Evolutionary conservation across 805 yeast species (phyloP), one percentile per base, ranked within the genome.

Genomic region (Lipomyces oligophaga): DNA sequence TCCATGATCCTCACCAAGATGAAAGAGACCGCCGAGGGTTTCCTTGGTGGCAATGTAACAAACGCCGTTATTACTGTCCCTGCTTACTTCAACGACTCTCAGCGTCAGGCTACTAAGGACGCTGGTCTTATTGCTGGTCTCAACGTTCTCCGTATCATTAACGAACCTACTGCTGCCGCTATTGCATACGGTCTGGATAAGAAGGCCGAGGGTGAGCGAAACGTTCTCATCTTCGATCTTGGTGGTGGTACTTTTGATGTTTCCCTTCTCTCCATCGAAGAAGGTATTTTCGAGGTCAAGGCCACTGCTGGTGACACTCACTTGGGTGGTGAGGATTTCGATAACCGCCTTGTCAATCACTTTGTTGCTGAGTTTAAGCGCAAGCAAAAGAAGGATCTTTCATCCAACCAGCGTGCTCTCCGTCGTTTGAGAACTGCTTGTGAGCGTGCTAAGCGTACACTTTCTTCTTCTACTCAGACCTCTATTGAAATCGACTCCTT

Each of bases 191-290:
- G 97, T 80, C 79, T 89, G 63, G 73, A 70, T 63, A 69, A 68
- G 67, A 66, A 68, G 69, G 76, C 83, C 58, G 81, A 79, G 55
- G 78, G 77, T 58, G 96, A 88, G 75, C 82, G 83, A 71, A 86
- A 87, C 72, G 90, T 88, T 56, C 76, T 88, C 66, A 85, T 88
- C 69, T 88, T 87, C 77, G 96, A 88, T 74, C 81, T 88, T 69
- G 97, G 97, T 80, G 97, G 97, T 76, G 96, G 96, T 81, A 88
- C 96, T 68, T 88, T 88, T 76, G 97, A 88, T 85, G 96, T 88
- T 47, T 89, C 96, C 42, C 78, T 88, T 58, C 78, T 88, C 68
- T 81, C 89, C 69, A 85, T 88, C 66, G 95, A 87, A 67, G 96
- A 88, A 67, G 97, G 96, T 75, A 86, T 88, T 65, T 88, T 88